Percentiles rank a stretch among this genome's conserved stretches.
Evolutionary conservation across 495 filamentous ascomycete genomes (phyloP).

Genomic region (Stereocaulon alpinum): DNA sequence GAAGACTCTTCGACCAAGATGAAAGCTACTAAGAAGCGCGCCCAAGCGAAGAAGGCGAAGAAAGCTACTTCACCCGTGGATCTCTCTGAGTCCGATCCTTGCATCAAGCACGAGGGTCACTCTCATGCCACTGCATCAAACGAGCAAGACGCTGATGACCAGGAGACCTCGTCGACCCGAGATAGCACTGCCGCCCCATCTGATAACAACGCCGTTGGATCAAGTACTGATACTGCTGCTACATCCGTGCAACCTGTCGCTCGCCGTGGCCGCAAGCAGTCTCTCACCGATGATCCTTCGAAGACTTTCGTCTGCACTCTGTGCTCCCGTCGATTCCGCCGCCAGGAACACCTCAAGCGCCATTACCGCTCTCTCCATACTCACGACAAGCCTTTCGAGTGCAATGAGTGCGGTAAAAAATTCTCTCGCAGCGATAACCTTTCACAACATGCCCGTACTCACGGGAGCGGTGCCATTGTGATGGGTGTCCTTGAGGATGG

Average conservation of each 20-base stretch:
- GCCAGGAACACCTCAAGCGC: slow-evolving; percentile 97
- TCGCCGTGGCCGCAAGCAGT: slow-evolving; percentile 97
- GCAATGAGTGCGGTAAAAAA: slow-evolving; percentile 95
- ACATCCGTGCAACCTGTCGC: slow-evolving; percentile 57
- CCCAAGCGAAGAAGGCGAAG: slow-evolving; percentile 20
- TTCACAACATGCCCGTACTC: slow-evolving; percentile 88
- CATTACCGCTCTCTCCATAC: slow-evolving; percentile 98
- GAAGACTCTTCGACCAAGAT: slow-evolving; percentile 35
- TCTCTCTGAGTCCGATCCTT: slow-evolving; percentile 26
- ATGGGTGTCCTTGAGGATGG: slow-evolving; percentile 73
- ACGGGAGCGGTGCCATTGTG: slow-evolving; percentile 78
- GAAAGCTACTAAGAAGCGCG: slow-evolving; percentile 28
- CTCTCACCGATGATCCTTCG: slow-evolving; percentile 91
- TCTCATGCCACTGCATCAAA: slow-evolving; percentile 19
- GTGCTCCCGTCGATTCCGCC: slow-evolving; percentile 93
- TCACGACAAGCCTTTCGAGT: slow-evolving; percentile 97
- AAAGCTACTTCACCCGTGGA: slow-evolving; percentile 16
- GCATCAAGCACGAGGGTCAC: slow-evolving; percentile 18
- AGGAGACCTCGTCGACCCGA: slow-evolving; percentile 31
- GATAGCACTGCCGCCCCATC: slow-evolving; percentile 30
- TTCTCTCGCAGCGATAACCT: slow-evolving; percentile 98
- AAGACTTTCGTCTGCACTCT: slow-evolving; percentile 97
- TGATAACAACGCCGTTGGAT: slow-evolving; percentile 26
- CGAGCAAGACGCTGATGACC: slow-evolving; percentile 28
- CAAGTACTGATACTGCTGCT: slow-evolving; percentile 29